phyloP scores from a whole-genome alignment of 768 basidiomycete species.

The Sarcomyxa edulis region DNA sequence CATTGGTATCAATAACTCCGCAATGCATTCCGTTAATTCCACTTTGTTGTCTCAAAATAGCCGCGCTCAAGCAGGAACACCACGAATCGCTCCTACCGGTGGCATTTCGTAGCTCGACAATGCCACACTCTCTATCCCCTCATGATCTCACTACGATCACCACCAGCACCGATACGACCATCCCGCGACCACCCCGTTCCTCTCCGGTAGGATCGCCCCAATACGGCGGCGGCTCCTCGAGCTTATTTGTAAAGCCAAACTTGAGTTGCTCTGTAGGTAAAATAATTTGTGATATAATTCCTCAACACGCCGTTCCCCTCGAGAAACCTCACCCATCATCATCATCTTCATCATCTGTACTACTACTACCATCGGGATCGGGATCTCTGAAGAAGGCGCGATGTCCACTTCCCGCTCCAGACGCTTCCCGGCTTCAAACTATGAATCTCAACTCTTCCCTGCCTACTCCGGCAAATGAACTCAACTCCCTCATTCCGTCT shows the following conservation, averaged over 20 bases:
- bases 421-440: slow-evolving; percentile 4
- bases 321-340: slow-evolving; percentile 6
- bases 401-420: slow-evolving; percentile 9
- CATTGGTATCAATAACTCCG: too few relatives aligned
- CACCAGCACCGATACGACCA: neutral
- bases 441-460: slow-evolving; percentile 16
- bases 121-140: too few relatives aligned
- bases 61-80: too few relatives aligned
- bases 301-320: slow-evolving; percentile 25
- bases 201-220: slow-evolving; percentile 1
- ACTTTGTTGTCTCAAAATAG: too few relatives aligned
- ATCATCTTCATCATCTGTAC: slow-evolving; percentile 4
- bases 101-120: too few relatives aligned
- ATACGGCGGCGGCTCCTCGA: too few relatives aligned
- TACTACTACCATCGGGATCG: neutral
- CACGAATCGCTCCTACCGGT: too few relatives aligned
- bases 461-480: slow-evolving; percentile 18
- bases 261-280: slow-evolving; percentile 14
- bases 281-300: slow-evolving; percentile 58
- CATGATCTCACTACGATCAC: slow-evolving; percentile 3
- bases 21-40: too few relatives aligned
- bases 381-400: neutral
- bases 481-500: neutral
- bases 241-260: slow-evolving; percentile 5
- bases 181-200: slow-evolving; percentile 2